Evolutionary conservation across 306 rosid genomes (phyloP).

Genomic region (Cucurbita pepo): DNA sequence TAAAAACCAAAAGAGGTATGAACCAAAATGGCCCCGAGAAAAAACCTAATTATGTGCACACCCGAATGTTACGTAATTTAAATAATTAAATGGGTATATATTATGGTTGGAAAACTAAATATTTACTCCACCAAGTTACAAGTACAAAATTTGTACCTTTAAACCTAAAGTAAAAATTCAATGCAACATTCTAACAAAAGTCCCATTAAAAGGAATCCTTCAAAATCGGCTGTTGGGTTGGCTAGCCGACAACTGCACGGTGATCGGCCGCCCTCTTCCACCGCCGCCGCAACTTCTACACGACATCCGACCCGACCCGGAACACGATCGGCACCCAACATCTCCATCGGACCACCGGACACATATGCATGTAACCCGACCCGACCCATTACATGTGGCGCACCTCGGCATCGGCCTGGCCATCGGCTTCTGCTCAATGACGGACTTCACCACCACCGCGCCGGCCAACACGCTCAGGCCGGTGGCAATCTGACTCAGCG

Average conservation of each 20-base stretch:
- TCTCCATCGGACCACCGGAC: constrained; percentile 82
- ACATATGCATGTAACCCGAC: constrained; percentile 63
- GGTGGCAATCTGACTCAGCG: constrained; percentile 57
- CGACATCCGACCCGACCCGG: constrained; percentile 72
- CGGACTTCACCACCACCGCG: constrained; percentile 59
- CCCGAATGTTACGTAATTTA: too few species aligned
- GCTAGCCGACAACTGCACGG: constrained; percentile 9
- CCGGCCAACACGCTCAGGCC: constrained; percentile 78
- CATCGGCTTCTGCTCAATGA: constrained; percentile 70
- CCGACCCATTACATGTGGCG: constrained; percentile 68
- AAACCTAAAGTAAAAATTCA: too few species aligned
- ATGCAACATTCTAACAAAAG: neutral
- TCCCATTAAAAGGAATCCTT: neutral
- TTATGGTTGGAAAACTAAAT: too few species aligned
- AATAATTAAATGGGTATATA: too few species aligned
- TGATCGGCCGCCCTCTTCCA: constrained; percentile 70
- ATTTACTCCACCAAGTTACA: too few species aligned
- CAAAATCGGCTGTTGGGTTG: neutral
- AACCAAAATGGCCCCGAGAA: too few species aligned
- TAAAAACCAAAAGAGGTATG: too few species aligned
- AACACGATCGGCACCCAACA: constrained; percentile 51
- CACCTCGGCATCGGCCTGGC: constrained; percentile 63
- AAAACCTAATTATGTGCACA: too few species aligned
- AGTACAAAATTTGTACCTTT: too few species aligned
- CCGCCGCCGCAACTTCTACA: constrained; percentile 74